Conservation (phyloP, 345 rosid genomes). For the Hibiscus tridactylites region DNA sequence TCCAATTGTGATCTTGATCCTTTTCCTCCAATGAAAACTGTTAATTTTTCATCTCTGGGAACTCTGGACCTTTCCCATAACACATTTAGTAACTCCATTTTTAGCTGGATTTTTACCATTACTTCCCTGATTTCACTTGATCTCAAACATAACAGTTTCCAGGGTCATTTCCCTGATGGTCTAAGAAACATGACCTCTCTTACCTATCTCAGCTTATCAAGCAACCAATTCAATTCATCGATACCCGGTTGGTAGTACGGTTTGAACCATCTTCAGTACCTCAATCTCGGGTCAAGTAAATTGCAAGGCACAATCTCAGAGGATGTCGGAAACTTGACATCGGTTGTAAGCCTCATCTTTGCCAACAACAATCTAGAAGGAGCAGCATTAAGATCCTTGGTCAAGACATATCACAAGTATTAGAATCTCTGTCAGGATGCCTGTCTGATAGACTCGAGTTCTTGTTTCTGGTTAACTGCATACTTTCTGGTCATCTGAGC, state of each 20-base stretch:
- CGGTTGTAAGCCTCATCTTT: not conserved
- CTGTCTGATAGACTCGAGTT: not conserved
- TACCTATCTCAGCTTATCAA: conserved; percentile 3
- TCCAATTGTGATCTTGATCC: not conserved
- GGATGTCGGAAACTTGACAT: not conserved
- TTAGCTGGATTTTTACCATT: conserved; percentile 13
- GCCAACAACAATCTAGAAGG: not conserved
- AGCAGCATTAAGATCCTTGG: not conserved
- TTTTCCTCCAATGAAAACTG: not conserved
- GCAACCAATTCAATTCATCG: conserved; percentile 7
- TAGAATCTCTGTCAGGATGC: conserved; percentile 1
- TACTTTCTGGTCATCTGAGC: conserved; percentile 14
- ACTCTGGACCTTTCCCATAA: conserved; percentile 15
- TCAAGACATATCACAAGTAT: not conserved
- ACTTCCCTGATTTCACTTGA: conserved; percentile 10
- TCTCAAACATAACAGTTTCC: not conserved
- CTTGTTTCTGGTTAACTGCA: not conserved
- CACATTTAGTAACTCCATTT: not conserved
- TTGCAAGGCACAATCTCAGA: conserved; percentile 18
- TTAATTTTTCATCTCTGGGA: conserved; percentile 17
- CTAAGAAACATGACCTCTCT: conserved; percentile 18
- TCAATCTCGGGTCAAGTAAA: not conserved
- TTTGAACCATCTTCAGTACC: conserved; percentile 14
- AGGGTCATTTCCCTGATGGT: conserved; percentile 1
- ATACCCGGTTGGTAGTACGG: conserved; percentile 12